These are phyloP conservation scores for Rutstroemia sydowiana DNA, from an alignment of 2,329 filamentous ascomycete genomes.

Conservation along the genomic window DNA sequence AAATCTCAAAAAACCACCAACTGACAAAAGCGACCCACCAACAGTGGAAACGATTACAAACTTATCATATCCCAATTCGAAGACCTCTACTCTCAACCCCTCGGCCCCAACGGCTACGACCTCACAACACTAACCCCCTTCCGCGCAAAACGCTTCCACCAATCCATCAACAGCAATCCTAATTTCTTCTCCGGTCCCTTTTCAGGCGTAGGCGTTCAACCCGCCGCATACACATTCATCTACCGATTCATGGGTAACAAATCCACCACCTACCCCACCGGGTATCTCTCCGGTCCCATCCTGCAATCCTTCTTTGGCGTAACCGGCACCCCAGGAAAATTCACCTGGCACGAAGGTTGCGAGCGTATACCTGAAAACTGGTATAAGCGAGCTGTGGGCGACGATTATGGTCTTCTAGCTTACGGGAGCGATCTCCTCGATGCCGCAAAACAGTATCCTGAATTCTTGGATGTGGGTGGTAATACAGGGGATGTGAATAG, in stretches of 20 bases:
- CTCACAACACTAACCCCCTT: slow-evolving; percentile 38
- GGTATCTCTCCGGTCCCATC: slow-evolving; percentile 23
- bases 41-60: slow-evolving; percentile 41
- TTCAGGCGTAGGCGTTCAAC: slow-evolving; percentile 35
- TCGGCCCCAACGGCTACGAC: slow-evolving; percentile 33
- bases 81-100: slow-evolving; percentile 37
- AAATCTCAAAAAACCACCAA: too few relatives aligned
- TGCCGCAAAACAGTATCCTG: slow-evolving; percentile 34
- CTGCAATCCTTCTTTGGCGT: slow-evolving; percentile 19
- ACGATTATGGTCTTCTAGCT: slow-evolving; percentile 33
- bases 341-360: slow-evolving; percentile 13
- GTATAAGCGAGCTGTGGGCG: slow-evolving; percentile 17
- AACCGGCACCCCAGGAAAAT: slow-evolving; percentile 15
- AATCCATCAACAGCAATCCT: slow-evolving; percentile 34
- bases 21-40: not conserved
- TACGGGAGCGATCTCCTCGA: slow-evolving; percentile 35
- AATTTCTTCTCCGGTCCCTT: slow-evolving; percentile 47
- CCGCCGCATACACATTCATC: slow-evolving; percentile 27
- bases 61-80: slow-evolving; percentile 46
- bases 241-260: slow-evolving; percentile 29
- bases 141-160: slow-evolving; percentile 36
- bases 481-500: slow-evolving; percentile 45
- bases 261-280: slow-evolving; percentile 25
- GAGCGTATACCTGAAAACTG: slow-evolving; percentile 20
- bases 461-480: slow-evolving; percentile 42